These are phyloP conservation scores for Mortierella sp. DNA, from an alignment of 371 early-diverging fungal species.

Conservation along the genomic window DNA sequence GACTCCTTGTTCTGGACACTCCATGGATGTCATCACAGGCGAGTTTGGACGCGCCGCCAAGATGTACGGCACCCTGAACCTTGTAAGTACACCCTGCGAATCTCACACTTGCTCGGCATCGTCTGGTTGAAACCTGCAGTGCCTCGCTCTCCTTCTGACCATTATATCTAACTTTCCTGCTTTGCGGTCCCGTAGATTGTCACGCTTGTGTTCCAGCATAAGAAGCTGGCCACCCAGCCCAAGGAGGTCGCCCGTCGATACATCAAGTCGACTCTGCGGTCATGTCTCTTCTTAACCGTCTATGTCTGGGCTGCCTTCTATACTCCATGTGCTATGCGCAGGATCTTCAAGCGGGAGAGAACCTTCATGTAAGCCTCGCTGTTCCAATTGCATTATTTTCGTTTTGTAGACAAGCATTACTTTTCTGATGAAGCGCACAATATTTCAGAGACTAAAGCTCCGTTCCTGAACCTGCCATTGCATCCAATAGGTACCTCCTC, in stretches of 20 bases:
- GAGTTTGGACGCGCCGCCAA: constrained; percentile 68
- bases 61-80: constrained; percentile 78
- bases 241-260: constrained; percentile 49
- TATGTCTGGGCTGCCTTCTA: constrained; percentile 77
- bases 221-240: constrained; percentile 53
- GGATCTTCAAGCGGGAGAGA: constrained; percentile 68
- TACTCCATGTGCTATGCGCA: constrained; percentile 76
- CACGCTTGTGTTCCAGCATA: constrained; percentile 52
- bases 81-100: constrained; percentile 59
- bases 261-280: constrained; percentile 73
- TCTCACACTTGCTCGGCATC: background rate
- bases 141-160: background rate
- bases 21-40: constrained; percentile 58
- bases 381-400: background rate
- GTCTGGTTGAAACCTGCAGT: background rate
- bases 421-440: background rate
- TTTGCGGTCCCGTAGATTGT: constrained; percentile 25
- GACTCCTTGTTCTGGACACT: constrained; percentile 63
- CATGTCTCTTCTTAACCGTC: constrained; percentile 78
- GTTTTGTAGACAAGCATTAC: too few relatives aligned
- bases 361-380: constrained; percentile 60
- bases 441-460: background rate
- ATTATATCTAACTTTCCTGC: background rate
- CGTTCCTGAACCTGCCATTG: background rate
- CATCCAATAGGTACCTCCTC: constrained; percentile 59